These are phyloP conservation scores for Zygotorulaspora sp. DNA, from an alignment of 805 yeast species.

Conservation along the genomic window DNA sequence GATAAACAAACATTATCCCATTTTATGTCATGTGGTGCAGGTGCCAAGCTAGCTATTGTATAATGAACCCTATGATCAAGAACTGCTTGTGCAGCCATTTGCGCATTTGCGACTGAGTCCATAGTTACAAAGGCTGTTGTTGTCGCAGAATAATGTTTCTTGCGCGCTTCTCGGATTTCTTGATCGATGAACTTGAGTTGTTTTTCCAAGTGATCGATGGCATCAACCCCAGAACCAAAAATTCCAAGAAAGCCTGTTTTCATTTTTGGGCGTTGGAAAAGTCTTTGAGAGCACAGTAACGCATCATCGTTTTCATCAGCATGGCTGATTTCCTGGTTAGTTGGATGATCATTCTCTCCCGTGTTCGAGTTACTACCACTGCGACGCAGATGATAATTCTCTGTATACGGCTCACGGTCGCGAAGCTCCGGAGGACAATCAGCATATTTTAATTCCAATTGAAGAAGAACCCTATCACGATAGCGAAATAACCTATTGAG, in stretches of 20 bases:
- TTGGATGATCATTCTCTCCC: conserved; percentile 2
- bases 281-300: conserved; percentile 26
- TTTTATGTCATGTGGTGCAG: conserved; percentile 92
- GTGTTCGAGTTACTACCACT: conserved; percentile 6
- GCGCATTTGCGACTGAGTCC: conserved; percentile 94
- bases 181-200: conserved; percentile 65
- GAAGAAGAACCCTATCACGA: conserved; percentile 49
- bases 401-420: conserved; percentile 21
- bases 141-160: conserved; percentile 69
- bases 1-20: conserved; percentile 89
- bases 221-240: conserved; percentile 69
- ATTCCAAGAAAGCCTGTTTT: conserved; percentile 57
- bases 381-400: conserved; percentile 23
- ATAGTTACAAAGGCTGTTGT: conserved; percentile 92
- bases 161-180: conserved; percentile 61
- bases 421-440: conserved; percentile 32
- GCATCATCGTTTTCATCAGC: conserved; percentile 16
- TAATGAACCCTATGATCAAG: conserved; percentile 84
- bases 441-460: conserved; percentile 51
- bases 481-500: conserved; percentile 61
- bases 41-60: conserved; percentile 79
- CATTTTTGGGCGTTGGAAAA: conserved; percentile 54
- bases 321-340: conserved; percentile 6
- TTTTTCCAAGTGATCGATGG: conserved; percentile 70
- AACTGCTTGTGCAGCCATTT: conserved; percentile 93